Conservation (phyloP, 495 filamentous ascomycete genomes). For the Halenospora varia region DNA sequence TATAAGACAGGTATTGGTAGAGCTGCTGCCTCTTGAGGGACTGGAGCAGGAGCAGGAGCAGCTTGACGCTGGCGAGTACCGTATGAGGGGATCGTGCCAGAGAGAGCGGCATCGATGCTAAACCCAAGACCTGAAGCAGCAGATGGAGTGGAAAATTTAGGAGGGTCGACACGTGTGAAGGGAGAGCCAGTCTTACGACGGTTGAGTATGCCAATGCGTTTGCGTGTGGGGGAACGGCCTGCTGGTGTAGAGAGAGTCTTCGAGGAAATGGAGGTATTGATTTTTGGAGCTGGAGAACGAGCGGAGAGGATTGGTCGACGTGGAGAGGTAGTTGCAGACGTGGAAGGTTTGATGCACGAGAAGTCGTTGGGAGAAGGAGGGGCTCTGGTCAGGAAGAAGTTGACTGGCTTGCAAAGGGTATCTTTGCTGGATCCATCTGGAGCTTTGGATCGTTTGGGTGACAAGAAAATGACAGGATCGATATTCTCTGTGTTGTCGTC, state of each 20-base stretch:
- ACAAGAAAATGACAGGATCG: slow-evolving; percentile 60
- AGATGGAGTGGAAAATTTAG: slow-evolving; percentile 29
- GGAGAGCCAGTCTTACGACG: slow-evolving; percentile 48
- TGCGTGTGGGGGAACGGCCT: slow-evolving; percentile 60
- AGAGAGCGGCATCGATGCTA: slow-evolving; percentile 74
- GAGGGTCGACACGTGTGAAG: slow-evolving; percentile 59
- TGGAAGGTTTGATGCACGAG: slow-evolving; percentile 25
- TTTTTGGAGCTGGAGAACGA: slow-evolving; percentile 33
- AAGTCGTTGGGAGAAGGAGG: slow-evolving; percentile 19
- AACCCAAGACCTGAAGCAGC: slow-evolving; percentile 37
- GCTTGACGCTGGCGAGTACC: slow-evolving; percentile 25
- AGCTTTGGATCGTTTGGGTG: slow-evolving; percentile 63
- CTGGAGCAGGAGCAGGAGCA: background rate
- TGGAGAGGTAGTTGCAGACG: slow-evolving; percentile 19
- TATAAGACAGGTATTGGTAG: slow-evolving; percentile 13
- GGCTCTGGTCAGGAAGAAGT: slow-evolving; percentile 29
- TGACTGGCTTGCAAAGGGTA: slow-evolving; percentile 24
- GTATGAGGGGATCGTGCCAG: slow-evolving; percentile 59
- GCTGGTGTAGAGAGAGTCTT: slow-evolving; percentile 47
- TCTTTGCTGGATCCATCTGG: slow-evolving; percentile 41
- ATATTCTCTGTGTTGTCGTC: slow-evolving; percentile 73
- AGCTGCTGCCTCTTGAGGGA: background rate
- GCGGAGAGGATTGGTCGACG: slow-evolving; percentile 27
- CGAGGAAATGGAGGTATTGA: slow-evolving; percentile 38
- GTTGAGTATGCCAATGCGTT: slow-evolving; percentile 59